Evolutionary conservation across 73 alveolate genomes (phyloP), one percentile per base, ranked within the genome.

Genomic region (Paramecium sonneborni): DNA sequence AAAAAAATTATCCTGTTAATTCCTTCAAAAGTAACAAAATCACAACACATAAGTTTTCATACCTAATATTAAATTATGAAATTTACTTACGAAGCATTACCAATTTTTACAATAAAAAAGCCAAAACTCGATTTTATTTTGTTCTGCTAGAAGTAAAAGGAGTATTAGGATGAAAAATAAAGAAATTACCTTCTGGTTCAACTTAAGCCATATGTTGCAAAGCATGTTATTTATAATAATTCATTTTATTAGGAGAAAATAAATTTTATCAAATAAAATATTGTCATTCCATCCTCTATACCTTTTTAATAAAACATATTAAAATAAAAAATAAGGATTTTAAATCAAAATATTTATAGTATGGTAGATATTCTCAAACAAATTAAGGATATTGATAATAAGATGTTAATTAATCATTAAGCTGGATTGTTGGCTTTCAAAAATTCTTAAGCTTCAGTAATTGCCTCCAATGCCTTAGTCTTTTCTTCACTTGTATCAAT

Each of bases 401-500:
- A 62, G 21, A 26, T 24, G 21, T 30, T 23, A 62, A 62, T 15
- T 62, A 62, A 62, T 79, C 90, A 79, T 79, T 79, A 46, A 5
- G 90, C 90, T 79, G 90, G 90, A 44, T 79, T 79, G 55, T 79
- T 3, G 18, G 72, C 76, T 23, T 38, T 24, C 14, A 79, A 12
- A 26, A 79, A 79, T 8, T 79, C 90, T 30, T 79, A 30, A 0
- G 90, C 90, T 23, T 79, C 74, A 37, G 30, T 44, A 18, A 79
- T 43, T 12, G 90, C 72, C 7, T 79, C 90, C 5, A 39, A 26
- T 18, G 90, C 90, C 24, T 24, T 18, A n/a, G 26, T 39, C 90
- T 79, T 79, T 46, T 79, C 90, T 9, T 79, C 74, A 79, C 90
- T 79, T 14, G 69, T 79, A 3, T 79, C 41, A 43, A 79, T 79